A percentile compares a stretch with the other conserved stretches of the same genome.
phyloP scores from a whole-genome alignment of 2,329 filamentous ascomycete species.

The Teratosphaeria destructans region DNA sequence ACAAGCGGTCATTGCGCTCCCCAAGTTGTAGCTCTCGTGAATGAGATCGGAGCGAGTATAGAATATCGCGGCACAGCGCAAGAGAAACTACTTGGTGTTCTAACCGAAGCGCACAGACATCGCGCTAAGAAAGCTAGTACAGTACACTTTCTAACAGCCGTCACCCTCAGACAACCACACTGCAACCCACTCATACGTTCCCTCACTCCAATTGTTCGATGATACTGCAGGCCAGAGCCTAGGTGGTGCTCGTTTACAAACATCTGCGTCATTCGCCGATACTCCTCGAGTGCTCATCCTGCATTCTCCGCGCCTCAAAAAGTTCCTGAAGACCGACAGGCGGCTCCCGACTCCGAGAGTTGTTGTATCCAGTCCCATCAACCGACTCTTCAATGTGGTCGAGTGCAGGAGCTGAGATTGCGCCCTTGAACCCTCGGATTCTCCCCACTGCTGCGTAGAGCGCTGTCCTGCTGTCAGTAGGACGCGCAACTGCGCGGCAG shows the following conservation, averaged over 20 bases:
- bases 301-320: neutral
- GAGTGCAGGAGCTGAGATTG: neutral
- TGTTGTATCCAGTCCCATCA: neutral
- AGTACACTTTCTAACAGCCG: neutral
- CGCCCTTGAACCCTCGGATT: neutral
- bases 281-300: neutral
- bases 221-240: neutral
- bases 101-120: neutral
- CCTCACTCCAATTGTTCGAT: neutral
- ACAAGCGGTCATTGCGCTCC: too few relatives aligned
- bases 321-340: neutral
- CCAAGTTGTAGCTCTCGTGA: too few relatives aligned
- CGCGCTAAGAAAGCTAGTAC: neutral
- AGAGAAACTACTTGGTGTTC: too few relatives aligned
- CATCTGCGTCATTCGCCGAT: neutral
- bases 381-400: slow-evolving; percentile 1
- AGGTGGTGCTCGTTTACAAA: neutral
- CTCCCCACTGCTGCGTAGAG: neutral
- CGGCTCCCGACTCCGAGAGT: neutral
- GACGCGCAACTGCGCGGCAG: slow-evolving; percentile 6
- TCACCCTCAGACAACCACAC: neutral
- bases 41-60: too few relatives aligned
- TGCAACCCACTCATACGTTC: neutral
- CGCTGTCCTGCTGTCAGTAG: neutral
- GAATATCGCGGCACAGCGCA: too few relatives aligned